Conservation (phyloP, 1,284 basidiomycete species). For the Xerocomus minutiporus region DNA sequence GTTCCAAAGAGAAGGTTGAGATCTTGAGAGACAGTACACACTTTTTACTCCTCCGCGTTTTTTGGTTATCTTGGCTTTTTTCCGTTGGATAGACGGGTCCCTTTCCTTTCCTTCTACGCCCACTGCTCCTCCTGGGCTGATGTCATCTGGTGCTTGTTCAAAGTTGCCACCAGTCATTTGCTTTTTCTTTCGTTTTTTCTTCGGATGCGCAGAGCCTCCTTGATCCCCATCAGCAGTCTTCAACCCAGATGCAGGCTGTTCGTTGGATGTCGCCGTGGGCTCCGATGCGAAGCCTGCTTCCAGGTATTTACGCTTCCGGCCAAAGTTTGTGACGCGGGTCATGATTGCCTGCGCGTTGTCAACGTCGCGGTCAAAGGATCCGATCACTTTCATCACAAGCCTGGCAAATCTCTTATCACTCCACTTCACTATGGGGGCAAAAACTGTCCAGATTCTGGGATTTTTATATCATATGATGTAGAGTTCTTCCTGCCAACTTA, state of each 20-base stretch:
- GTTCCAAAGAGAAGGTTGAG: constrained; percentile 1
- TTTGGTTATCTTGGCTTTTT: constrained; percentile 4
- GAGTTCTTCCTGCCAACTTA: constrained; percentile 50
- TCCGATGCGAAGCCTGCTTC: constrained; percentile 50
- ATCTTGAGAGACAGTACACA: neutral
- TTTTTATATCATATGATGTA: constrained; percentile 41
- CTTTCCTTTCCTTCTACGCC: neutral
- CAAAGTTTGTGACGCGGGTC: constrained; percentile 71
- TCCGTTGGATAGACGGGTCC: neutral
- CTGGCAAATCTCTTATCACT: neutral
- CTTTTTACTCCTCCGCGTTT: constrained; percentile 13
- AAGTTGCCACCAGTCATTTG: constrained; percentile 19
- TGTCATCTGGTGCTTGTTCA: constrained; percentile 8
- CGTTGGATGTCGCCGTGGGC: constrained; percentile 4
- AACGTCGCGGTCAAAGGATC: neutral
- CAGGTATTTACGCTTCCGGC: constrained; percentile 66
- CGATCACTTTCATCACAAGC: neutral
- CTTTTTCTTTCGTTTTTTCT: constrained; percentile 44
- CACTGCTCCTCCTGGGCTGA: neutral
- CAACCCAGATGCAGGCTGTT: constrained; percentile 3
- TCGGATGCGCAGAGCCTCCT: constrained; percentile 25
- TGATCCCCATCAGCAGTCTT: constrained; percentile 7
- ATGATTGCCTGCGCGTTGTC: constrained; percentile 33
- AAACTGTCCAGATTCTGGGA: constrained; percentile 12
- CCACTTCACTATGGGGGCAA: constrained; percentile 1